Conservation (phyloP, 495 filamentous ascomycete genomes). For the Tuber aestivum region DNA sequence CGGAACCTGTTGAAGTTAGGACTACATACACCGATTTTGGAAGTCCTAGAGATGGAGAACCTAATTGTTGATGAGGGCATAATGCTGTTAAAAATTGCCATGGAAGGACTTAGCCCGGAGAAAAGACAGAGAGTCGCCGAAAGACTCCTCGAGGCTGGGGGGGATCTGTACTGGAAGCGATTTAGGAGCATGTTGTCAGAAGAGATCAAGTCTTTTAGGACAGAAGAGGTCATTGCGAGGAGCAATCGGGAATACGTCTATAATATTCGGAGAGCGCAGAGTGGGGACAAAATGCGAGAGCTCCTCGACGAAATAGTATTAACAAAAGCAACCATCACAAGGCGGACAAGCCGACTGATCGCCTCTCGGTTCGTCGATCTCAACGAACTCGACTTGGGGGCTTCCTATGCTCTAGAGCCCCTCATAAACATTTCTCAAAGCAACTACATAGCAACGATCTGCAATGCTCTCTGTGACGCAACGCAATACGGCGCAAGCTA, state of each 20-base stretch:
- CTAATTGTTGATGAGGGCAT: slow-evolving; percentile 18
- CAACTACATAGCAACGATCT: slow-evolving; percentile 20
- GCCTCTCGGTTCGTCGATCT: slow-evolving; percentile 22
- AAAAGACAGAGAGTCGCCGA: slow-evolving; percentile 2
- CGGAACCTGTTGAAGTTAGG: slow-evolving; percentile 15
- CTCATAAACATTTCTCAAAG: slow-evolving; percentile 16
- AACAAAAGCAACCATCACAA: slow-evolving; percentile 14
- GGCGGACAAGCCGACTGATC: slow-evolving; percentile 22
- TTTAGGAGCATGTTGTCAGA: slow-evolving; percentile 21
- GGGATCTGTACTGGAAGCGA: slow-evolving; percentile 4
- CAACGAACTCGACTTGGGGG: slow-evolving; percentile 9
- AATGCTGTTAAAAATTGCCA: slow-evolving; percentile 13
- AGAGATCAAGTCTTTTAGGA: slow-evolving; percentile 10
- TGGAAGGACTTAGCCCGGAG: slow-evolving; percentile 17
- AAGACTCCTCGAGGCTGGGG: slow-evolving; percentile 5
- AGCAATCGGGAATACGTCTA: not conserved
- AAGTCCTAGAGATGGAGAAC: slow-evolving; percentile 24
- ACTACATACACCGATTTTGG: slow-evolving; percentile 13
- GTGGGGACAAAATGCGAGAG: not conserved
- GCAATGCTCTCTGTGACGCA: slow-evolving; percentile 14
- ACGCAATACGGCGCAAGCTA: slow-evolving; percentile 14
- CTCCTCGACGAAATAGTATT: slow-evolving; percentile 19
- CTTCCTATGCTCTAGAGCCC: slow-evolving; percentile 21
- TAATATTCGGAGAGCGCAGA: not conserved
- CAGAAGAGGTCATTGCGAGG: slow-evolving; percentile 4